Conservation (phyloP, 352 stramenopile genomes). For the Globisporangium polare region DNA sequence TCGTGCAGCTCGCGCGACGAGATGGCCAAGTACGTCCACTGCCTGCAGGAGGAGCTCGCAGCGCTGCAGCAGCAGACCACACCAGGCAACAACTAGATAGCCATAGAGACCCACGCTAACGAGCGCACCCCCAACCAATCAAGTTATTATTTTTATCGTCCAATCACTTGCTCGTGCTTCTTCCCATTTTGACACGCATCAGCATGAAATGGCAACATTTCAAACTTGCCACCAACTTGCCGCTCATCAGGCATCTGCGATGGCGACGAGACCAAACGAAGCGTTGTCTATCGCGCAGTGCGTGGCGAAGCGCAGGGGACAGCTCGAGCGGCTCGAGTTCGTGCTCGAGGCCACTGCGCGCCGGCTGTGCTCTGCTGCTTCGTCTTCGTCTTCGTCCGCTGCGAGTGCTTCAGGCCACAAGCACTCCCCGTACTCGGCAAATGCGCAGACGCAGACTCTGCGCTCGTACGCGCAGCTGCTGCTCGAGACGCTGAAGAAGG, state of each 20-base stretch:
- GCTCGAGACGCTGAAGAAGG: conserved; percentile 19
- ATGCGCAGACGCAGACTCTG: conserved; percentile 11
- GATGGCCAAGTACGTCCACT: conserved; percentile 51
- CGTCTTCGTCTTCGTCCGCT: too few species aligned
- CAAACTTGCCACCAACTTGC: background rate
- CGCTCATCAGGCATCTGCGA: too few species aligned
- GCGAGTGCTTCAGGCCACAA: background rate
- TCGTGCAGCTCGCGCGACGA: conserved; percentile 45
- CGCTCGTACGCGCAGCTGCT: conserved; percentile 23
- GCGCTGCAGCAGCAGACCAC: conserved; percentile 30
- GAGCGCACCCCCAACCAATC: background rate
- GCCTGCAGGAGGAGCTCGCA: conserved; percentile 49
- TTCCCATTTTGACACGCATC: background rate
- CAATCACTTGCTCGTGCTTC: background rate
- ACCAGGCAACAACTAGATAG: background rate
- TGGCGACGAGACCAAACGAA: background rate
- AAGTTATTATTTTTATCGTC: conserved; percentile 12
- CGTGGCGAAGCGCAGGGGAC: conserved; percentile 23
- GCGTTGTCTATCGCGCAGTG: conserved; percentile 29
- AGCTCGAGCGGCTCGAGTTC: conserved; percentile 30
- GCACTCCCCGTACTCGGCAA: background rate
- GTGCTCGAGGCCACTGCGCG: conserved; percentile 23
- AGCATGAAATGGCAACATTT: background rate
- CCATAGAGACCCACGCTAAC: background rate
- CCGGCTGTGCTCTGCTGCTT: conserved; percentile 3